Evolutionary conservation across 495 filamentous ascomycete species (phyloP).

Genomic region (Amorphotheca resinae): DNA sequence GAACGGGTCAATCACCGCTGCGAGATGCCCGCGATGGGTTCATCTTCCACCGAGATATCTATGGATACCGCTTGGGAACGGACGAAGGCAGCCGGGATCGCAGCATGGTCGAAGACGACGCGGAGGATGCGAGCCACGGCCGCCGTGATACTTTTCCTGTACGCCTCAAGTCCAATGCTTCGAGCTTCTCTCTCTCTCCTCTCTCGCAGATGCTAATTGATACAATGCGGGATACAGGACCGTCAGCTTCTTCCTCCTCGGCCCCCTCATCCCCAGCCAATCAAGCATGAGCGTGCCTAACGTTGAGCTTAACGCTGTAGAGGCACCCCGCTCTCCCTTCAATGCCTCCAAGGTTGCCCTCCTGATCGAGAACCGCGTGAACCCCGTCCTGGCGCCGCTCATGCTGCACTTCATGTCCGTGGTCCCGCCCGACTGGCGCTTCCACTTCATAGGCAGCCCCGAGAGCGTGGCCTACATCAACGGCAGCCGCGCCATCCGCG

Average conservation of each 20-base stretch:
- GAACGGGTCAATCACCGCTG: too few species aligned
- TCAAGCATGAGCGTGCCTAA: conserved; percentile 7
- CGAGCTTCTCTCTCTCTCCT: background rate
- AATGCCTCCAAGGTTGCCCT: conserved; percentile 38
- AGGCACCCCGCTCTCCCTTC: conserved; percentile 22
- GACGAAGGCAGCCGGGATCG: conserved; percentile 13
- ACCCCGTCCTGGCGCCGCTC: conserved; percentile 31
- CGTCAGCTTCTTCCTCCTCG: conserved; percentile 10
- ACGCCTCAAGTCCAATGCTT: background rate
- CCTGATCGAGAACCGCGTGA: conserved; percentile 35
- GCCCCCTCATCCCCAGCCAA: conserved; percentile 13
- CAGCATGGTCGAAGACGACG: conserved; percentile 24
- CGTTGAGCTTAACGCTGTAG: conserved; percentile 24
- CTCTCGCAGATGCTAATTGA: background rate
- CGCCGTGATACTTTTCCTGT: conserved; percentile 23
- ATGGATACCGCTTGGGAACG: conserved; percentile 20
- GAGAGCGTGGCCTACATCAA: conserved; percentile 28
- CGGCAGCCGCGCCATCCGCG: conserved; percentile 26
- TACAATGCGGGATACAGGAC: conserved; percentile 1
- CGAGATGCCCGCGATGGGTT: too few species aligned
- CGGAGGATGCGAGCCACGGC: conserved; percentile 23
- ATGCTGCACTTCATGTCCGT: conserved; percentile 39
- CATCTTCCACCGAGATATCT: conserved; percentile 20
- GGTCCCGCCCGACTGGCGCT: conserved; percentile 40
- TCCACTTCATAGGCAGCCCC: conserved; percentile 35